A percentile compares a stretch with the other conserved stretches of the same genome.
Evolutionary conservation across 2,329 filamentous ascomycete genomes (phyloP).

Genomic region (Trichophaea hybrida): DNA sequence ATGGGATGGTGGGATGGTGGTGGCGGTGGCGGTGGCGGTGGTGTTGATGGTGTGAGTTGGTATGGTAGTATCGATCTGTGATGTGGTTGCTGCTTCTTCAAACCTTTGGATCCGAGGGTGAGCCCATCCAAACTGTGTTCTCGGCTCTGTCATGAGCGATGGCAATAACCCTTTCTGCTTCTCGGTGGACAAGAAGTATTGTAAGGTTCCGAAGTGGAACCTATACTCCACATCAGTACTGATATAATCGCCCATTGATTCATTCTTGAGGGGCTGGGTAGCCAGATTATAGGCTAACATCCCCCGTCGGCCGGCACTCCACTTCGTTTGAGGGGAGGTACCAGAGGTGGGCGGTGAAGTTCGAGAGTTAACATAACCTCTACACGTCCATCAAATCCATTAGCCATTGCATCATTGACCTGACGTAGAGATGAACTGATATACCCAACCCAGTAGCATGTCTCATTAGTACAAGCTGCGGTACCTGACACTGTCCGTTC

Average conservation of each 20-base stretch:
- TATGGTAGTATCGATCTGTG: no score
- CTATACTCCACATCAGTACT: conserved; percentile 5
- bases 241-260: not conserved
- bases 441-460: conserved; percentile 14
- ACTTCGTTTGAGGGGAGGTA: not conserved
- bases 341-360: conserved; percentile 3
- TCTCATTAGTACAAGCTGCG: not conserved
- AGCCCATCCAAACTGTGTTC: not conserved
- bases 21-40: no score
- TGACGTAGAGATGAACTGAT: not conserved
- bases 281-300: conserved; percentile 12
- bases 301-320: not conserved
- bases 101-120: not conserved
- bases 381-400: not conserved
- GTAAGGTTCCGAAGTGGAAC: conserved; percentile 7
- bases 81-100: not conserved
- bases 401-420: not conserved
- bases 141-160: conserved; percentile 6
- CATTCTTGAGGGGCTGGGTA: conserved; percentile 2
- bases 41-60: no score
- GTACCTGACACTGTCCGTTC: conserved; percentile 4
- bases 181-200: not conserved
- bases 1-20: no score
- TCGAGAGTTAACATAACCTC: not conserved
- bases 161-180: conserved; percentile 8